Base-by-base conservation (phyloP, 2,329 filamentous ascomycete genomes). In the Fusarium irregulare region DNA sequence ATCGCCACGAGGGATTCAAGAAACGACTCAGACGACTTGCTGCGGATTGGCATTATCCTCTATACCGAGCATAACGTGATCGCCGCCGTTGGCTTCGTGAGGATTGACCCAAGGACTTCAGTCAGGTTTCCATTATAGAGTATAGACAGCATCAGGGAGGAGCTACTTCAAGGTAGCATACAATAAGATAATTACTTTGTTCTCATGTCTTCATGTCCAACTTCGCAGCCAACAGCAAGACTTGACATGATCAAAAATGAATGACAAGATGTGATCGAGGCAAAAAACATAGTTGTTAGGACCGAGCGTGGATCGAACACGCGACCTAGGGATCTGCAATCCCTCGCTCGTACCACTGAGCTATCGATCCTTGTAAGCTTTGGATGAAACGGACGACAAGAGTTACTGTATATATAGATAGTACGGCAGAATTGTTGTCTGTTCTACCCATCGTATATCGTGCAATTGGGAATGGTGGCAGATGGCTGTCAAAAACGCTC, bases 271-370 rank as follows among this genome's bases (percentile, higher is more conserved):
- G 7, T 13, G 5, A 23, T 42, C 10, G 7, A n/a, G 3, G 11
- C 9, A 13, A 61, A 66, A 66, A 66, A 21, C 1, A 9, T 23
- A 10, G 0, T 0, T 2, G 6, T 2, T 7, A 70, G 67, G 67
- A 70, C 67, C 67, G 67, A 70, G 66, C 67, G 67, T 70, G 67
- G 67, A 70, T 70, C 58, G 67, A 70, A 70, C 67, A 70, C 67
- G 67, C 66, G 67, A 70, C 67, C 67, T 70, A 71, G 67, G 67
- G 67, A 70, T 70, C 67, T 70, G 67, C 67, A 70, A 68, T 70
- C 67, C 67, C 67, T 71, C 67, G 67, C 67, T 70, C 67, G 45
- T 70, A 70, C 63, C 67, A 70, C 67, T 70, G 67, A 70, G 67
- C 67, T 70, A 70, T 70, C 67, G 67, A 71, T 70, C 67, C 67